Percentiles rank a stretch among this genome's conserved stretches.
These are phyloP conservation scores for Fusarium fujikuroi DNA, from an alignment of 2,329 filamentous ascomycete genomes.

Conservation along the genomic window DNA sequence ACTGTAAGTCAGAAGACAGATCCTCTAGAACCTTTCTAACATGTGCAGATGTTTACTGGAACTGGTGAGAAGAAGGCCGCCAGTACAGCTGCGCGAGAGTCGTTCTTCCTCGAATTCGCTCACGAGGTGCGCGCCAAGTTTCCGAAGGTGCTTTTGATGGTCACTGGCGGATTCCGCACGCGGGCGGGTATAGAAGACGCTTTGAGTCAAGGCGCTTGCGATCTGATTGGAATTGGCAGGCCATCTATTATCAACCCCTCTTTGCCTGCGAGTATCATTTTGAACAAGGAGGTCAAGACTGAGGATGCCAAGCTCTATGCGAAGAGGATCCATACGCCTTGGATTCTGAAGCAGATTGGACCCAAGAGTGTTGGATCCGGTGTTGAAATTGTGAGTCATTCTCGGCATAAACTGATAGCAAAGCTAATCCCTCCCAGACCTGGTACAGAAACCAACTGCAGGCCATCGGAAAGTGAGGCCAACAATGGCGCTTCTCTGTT, in stretches of 20 bases:
- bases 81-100: conserved; percentile 66
- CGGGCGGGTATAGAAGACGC: conserved; percentile 55
- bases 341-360: conserved; percentile 27
- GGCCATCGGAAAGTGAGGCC: not conserved
- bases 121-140: conserved; percentile 59
- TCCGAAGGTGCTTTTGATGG: conserved; percentile 59
- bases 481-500: not conserved
- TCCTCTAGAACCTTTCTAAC: not conserved
- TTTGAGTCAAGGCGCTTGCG: conserved; percentile 52
- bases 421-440: not conserved
- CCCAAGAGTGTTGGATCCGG: conserved; percentile 34
- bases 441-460: conserved; percentile 34
- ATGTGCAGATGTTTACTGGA: conserved; percentile 49
- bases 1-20: conserved; percentile 45
- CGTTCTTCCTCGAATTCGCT: conserved; percentile 76
- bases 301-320: conserved; percentile 28
- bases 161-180: conserved; percentile 72
- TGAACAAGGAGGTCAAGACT: conserved; percentile 26
- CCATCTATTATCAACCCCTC: conserved; percentile 53
- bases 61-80: conserved; percentile 13
- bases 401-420: fast-evolving
- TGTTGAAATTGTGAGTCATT: conserved; percentile 25
- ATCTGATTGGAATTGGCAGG: conserved; percentile 55
- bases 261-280: conserved; percentile 47
- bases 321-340: conserved; percentile 18